Percentiles rank a stretch among this genome's conserved stretches.
Evolutionary conservation across 2,329 filamentous ascomycete genomes (phyloP).

Genomic region (Hirsutella minnesotensis): DNA sequence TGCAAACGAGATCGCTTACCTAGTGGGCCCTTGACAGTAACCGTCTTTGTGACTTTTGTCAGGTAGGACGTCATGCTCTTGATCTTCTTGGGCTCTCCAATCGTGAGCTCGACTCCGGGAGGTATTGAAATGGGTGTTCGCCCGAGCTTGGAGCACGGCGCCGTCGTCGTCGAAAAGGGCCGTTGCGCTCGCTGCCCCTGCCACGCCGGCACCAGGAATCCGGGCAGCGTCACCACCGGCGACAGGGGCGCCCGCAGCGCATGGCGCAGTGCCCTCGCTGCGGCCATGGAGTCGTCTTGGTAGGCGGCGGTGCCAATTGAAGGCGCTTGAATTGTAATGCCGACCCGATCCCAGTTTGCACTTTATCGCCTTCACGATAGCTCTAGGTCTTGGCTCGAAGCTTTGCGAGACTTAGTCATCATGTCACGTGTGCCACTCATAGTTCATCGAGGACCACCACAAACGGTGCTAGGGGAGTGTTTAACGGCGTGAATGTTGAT

Average conservation of each 20-base stretch:
- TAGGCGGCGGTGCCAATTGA: not conserved
- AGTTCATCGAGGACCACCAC: not conserved
- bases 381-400: not conserved
- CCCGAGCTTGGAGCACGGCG: constrained; percentile 71
- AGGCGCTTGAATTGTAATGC: not conserved
- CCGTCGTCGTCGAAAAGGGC: constrained; percentile 59
- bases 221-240: constrained; percentile 45
- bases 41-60: constrained; percentile 49
- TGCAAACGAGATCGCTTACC: constrained; percentile 35
- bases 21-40: constrained; percentile 71
- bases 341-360: no score
- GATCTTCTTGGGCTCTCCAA: constrained; percentile 48
- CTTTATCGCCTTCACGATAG: not conserved
- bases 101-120: constrained; percentile 65
- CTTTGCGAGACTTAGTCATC: constrained; percentile 10
- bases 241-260: constrained; percentile 35
- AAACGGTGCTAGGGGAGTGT: no score
- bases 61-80: constrained; percentile 47
- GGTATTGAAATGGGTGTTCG: constrained; percentile 70
- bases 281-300: constrained; percentile 17
- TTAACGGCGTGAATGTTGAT: no score
- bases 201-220: constrained; percentile 65
- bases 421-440: not conserved
- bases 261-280: constrained; percentile 48
- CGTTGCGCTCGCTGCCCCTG: constrained; percentile 29